phyloP scores from a whole-genome alignment of 2,329 filamentous ascomycete genomes.

The Penicillium sp. region DNA sequence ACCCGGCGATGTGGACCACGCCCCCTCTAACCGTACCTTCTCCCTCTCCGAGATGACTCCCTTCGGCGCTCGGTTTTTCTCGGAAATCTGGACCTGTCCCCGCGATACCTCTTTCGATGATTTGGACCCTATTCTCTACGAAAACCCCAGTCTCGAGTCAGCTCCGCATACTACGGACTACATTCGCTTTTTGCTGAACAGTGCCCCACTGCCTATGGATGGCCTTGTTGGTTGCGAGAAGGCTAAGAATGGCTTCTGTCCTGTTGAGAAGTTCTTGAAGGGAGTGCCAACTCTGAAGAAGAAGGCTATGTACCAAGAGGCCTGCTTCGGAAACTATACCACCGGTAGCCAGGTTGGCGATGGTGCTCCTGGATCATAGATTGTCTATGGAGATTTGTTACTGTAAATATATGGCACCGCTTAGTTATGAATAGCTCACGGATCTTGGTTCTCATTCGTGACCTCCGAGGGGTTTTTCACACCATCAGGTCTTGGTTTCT shows the following conservation, averaged over 20 bases:
- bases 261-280: constrained; percentile 34
- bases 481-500: too few relatives aligned
- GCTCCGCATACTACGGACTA: constrained; percentile 29
- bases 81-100: constrained; percentile 62
- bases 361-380: constrained; percentile 23
- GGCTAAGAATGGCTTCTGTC: constrained; percentile 39
- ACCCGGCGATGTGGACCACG: constrained; percentile 39
- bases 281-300: constrained; percentile 34
- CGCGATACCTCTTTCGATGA: constrained; percentile 33
- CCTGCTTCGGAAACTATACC: constrained; percentile 40
- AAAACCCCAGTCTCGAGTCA: constrained; percentile 34
- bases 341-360: constrained; percentile 35
- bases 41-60: constrained; percentile 59
- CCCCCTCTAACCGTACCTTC: constrained; percentile 55
- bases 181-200: constrained; percentile 43
- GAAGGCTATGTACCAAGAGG: constrained; percentile 37
- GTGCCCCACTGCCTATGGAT: constrained; percentile 36
- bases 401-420: neutral
- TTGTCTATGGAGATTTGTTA: neutral
- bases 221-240: constrained; percentile 37
- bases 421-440: neutral
- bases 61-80: constrained; percentile 61
- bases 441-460: too few relatives aligned
- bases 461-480: too few relatives aligned
- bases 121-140: constrained; percentile 43